A percentile compares a stretch with the other conserved stretches of the same genome.
phyloP scores from a whole-genome alignment of 805 yeast species.

The Ogataea chonburiensis region DNA sequence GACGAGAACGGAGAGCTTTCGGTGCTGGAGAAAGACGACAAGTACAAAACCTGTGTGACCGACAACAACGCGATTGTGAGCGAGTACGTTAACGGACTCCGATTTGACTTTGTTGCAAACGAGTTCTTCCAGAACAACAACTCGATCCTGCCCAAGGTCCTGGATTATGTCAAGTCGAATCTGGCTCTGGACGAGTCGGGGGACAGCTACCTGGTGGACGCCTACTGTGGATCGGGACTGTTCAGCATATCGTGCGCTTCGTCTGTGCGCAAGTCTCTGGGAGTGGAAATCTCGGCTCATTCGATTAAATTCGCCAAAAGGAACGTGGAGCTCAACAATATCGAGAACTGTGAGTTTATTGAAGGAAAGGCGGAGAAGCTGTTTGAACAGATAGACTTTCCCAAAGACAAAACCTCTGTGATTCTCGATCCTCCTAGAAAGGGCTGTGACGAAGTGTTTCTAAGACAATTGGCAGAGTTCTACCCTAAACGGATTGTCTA shows the following conservation, averaged over 20 bases:
- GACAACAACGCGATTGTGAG: conserved; percentile 74
- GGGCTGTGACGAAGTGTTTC: conserved; percentile 88
- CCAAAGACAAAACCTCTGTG: conserved; percentile 75
- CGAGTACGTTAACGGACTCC: conserved; percentile 70
- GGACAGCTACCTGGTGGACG: conserved; percentile 34
- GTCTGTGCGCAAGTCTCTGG: conserved; percentile 81
- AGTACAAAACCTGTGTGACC: conserved; percentile 71
- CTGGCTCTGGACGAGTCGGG: conserved; percentile 44
- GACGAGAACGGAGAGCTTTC: conserved; percentile 40
- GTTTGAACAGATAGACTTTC: conserved; percentile 75
- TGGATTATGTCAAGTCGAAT: conserved; percentile 75
- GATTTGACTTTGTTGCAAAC: conserved; percentile 88
- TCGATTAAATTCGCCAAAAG: conserved; percentile 82
- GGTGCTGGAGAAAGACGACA: conserved; percentile 34
- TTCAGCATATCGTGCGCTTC: conserved; percentile 84
- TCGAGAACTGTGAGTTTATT: conserved; percentile 77
- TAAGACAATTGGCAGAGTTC: conserved; percentile 81
- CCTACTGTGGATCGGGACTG: conserved; percentile 50
- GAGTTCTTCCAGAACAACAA: conserved; percentile 97
- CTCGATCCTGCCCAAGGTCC: conserved; percentile 80
- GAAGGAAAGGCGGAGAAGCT: conserved; percentile 92
- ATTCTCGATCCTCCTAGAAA: conserved; percentile 97
- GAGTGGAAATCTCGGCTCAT: conserved; percentile 92
- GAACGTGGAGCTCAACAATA: conserved; percentile 74
- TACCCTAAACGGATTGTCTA: conserved; percentile 87